Conservation (phyloP, 306 rosid species). For the Cicer cuneatum region DNA sequence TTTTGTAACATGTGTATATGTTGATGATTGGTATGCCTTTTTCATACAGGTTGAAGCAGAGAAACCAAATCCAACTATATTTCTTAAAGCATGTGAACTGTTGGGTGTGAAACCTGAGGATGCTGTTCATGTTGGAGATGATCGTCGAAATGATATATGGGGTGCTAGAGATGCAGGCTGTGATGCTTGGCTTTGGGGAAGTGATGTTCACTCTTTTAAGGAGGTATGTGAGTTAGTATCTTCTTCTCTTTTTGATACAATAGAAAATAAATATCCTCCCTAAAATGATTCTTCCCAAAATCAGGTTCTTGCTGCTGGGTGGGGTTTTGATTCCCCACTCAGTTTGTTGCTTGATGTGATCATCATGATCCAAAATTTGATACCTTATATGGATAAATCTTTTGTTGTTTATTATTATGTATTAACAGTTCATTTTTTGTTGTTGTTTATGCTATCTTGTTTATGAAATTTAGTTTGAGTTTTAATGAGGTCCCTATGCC, state of each 20-base stretch:
- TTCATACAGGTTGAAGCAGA: constrained; percentile 80
- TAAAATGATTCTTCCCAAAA: neutral
- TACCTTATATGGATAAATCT: constrained; percentile 7
- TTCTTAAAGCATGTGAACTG: constrained; percentile 91
- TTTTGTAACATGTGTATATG: neutral
- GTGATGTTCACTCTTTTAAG: constrained; percentile 88
- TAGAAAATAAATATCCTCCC: constrained; percentile 15
- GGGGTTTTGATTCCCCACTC: neutral
- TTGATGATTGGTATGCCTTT: constrained; percentile 36
- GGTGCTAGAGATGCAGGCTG: constrained; percentile 99
- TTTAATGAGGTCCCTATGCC: neutral
- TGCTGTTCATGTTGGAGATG: constrained; percentile 94
- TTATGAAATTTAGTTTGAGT: neutral
- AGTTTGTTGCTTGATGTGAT: neutral
- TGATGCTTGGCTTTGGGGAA: constrained; percentile 99
- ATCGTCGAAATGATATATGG: constrained; percentile 94
- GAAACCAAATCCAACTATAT: constrained; percentile 98
- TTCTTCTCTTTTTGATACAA: constrained; percentile 7
- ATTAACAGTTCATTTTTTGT: neutral
- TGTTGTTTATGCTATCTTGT: neutral
- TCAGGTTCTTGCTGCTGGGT: constrained; percentile 17
- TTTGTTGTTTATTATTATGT: neutral
- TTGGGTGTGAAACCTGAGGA: constrained; percentile 89
- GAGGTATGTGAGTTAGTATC: constrained; percentile 68
- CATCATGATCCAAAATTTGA: constrained; percentile 8